Evolutionary conservation across 805 yeast genomes (phyloP).

Genomic region (Kuraishia borneana): DNA sequence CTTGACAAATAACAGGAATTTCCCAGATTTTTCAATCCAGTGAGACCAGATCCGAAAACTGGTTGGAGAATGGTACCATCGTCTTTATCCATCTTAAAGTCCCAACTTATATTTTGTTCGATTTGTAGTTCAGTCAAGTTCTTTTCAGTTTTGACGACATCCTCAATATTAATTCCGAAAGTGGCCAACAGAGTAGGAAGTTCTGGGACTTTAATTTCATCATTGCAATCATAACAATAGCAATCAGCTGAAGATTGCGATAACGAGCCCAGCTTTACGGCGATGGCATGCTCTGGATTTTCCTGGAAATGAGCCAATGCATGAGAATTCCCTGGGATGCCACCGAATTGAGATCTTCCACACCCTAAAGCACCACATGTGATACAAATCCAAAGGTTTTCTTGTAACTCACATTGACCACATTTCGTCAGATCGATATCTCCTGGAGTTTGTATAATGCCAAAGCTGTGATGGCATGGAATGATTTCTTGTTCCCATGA

Average conservation of each 20-base stretch:
- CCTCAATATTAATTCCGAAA: slow-evolving; percentile 57
- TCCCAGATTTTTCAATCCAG: slow-evolving; percentile 85
- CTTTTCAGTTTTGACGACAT: slow-evolving; percentile 68
- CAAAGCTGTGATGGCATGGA: slow-evolving; percentile 68
- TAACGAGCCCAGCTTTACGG: slow-evolving; percentile 84
- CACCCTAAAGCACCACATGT: slow-evolving; percentile 90
- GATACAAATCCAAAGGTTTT: slow-evolving; percentile 88
- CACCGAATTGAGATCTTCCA: slow-evolving; percentile 92
- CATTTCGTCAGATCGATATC: slow-evolving; percentile 33
- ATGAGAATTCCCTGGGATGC: slow-evolving; percentile 88
- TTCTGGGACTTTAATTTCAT: slow-evolving; percentile 71
- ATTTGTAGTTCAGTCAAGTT: slow-evolving; percentile 80
- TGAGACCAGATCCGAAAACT: slow-evolving; percentile 63
- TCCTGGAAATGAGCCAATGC: slow-evolving; percentile 62
- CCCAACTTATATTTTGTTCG: slow-evolving; percentile 91
- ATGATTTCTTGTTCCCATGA: slow-evolving; percentile 87
- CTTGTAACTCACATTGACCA: slow-evolving; percentile 46
- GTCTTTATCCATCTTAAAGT: slow-evolving; percentile 67
- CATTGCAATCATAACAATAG: slow-evolving; percentile 82
- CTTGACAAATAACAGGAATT: slow-evolving; percentile 88
- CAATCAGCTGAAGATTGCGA: slow-evolving; percentile 73
- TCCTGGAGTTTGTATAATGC: slow-evolving; percentile 29
- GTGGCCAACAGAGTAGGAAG: slow-evolving; percentile 34
- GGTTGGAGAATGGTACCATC: slow-evolving; percentile 56
- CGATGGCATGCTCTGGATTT: slow-evolving; percentile 56